These are phyloP conservation scores for Crithidia thermophila DNA, from an alignment of 208 protist species.

Conservation along the genomic window DNA sequence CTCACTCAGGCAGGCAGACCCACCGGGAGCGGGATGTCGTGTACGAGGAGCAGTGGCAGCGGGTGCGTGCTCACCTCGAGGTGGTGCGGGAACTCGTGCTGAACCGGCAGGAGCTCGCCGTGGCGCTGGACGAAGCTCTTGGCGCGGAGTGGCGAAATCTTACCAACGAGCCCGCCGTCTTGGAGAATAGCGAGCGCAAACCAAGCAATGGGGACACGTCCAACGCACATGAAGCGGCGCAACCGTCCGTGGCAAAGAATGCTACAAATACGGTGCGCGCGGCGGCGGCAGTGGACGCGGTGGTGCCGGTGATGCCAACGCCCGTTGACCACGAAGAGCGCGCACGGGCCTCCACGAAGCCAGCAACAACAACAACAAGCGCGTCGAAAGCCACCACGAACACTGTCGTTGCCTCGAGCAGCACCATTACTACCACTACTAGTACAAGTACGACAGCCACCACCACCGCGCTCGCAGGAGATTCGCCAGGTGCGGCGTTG, in stretches of 20 bases:
- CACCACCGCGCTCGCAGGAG: neutral
- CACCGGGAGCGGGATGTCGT: neutral
- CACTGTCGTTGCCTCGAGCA: neutral
- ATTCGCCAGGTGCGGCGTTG: too few relatives aligned
- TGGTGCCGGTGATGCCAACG: constrained; percentile 13
- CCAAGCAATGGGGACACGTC: too few relatives aligned
- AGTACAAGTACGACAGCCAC: too few relatives aligned
- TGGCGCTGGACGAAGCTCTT: constrained; percentile 36
- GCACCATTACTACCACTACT: neutral
- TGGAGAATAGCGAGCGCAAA: too few relatives aligned
- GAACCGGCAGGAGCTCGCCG: constrained; percentile 54
- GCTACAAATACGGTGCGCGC: neutral
- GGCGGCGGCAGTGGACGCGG: neutral
- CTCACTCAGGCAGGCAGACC: neutral
- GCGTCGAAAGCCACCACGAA: neutral
- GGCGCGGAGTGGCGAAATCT: constrained; percentile 55
- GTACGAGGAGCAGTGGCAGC: constrained; percentile 49
- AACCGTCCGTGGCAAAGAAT: too few relatives aligned
- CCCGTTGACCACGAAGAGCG: constrained; percentile 9
- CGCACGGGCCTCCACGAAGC: neutral
- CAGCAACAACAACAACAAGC: neutral
- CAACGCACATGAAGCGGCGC: too few relatives aligned
- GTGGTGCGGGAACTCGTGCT: constrained; percentile 33
- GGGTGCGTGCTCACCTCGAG: constrained; percentile 42
- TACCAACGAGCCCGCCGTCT: too few relatives aligned